Base-by-base conservation (phyloP, 2,329 filamentous ascomycete genomes). In the Cytospora chrysosperma region DNA sequence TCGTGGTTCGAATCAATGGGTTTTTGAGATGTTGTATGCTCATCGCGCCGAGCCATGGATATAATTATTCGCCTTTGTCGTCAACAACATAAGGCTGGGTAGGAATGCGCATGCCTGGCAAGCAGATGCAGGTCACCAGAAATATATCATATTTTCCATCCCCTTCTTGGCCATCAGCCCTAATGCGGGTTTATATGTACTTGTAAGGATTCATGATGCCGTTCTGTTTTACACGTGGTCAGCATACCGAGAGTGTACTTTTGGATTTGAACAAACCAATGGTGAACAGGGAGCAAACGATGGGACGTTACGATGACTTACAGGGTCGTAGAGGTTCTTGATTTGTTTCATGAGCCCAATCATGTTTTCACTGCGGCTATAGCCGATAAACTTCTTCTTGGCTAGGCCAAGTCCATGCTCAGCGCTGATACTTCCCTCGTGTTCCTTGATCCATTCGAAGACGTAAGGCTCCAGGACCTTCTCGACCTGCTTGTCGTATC, bases 191-290 rank as follows among this genome's bases (percentile, higher is more conserved):
- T 72, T 77, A 89, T 69, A 98, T 90, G 76, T 97, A 98, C 79
- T 98, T 98, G 82, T 98, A 98, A 0, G 94, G 94, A 78, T 97
- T 98, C 92, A 98, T 96, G 77, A 98, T 98, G 55, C 93, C 93
- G 70, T 97, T 97, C 92, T 96, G 70, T 68, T 61, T 65, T 67
- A 30, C 56, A 1, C 2, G 37, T 34, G 34, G 30, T 54, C 32
- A 60, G 59, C 50, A 37, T n/a, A n/a, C n/a, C n/a, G n/a, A n/a
- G n/a, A n/a, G n/a, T 4, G 21, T 64, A 17, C 32, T 28, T 56
- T 47, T 34, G 28, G 9, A 47, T 32, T 34, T 28, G 19, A 28
- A 19, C 9, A 24, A n/a, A 24, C 13, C 19, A 30, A 24, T 52
- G 49, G 24, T 9, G 40, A 15, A 43, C 58, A 13, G 63, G 13